Evolutionary conservation across 2,329 filamentous ascomycete genomes (phyloP), one percentile per base, ranked within the genome.

Genomic region (Trichothecium sympodiale): DNA sequence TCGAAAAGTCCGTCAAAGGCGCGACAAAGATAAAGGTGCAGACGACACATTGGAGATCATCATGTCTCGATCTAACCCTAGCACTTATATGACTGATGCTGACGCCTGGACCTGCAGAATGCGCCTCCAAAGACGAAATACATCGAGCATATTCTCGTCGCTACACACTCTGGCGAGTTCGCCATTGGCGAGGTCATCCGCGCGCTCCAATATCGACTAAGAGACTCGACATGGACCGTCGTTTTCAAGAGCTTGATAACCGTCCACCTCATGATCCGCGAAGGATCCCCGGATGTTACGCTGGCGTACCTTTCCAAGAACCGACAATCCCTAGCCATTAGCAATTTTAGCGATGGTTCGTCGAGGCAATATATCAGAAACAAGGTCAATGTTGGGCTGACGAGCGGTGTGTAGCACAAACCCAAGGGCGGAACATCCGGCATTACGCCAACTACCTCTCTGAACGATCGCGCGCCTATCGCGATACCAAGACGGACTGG

Each of bases 1-100:
- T 96, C 58, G 91, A 98, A 71, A 98, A 96, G 72, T 94, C 88
- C 49, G 91, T 98, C 56, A 96, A 96, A 71, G 91, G 89, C 64
- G 89, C 85, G 51, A 96, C 89, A 52, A 96, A 96, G 71, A 85
- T 94, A 57, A 96, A 95, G 77, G 87, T 88, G 43, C 41, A 39
- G 20, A 25, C 20, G 20, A n/a, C 20, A 6, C 20, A 25, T 25
- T 6, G 20, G 10, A 10, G 10, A 10, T 26, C 23, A 12, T 26
- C 12, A 15, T 35, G 16, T 28, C 33, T 31, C 15, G 28, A 20
- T 14, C 16, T 30, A 23, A 27, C 18, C 23, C 31, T 25, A 37
- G 39, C 17, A 29, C n/a, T n/a, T 6, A 25, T 10, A 25, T 25
- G 20, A 10, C 10, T 25, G 20, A 25, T 25, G 20, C 20, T 25